Percentiles rank a stretch among this genome's conserved stretches.
Conservation (phyloP, 176 grass and related monocot species). For the Alopecurus myosuroides region DNA sequence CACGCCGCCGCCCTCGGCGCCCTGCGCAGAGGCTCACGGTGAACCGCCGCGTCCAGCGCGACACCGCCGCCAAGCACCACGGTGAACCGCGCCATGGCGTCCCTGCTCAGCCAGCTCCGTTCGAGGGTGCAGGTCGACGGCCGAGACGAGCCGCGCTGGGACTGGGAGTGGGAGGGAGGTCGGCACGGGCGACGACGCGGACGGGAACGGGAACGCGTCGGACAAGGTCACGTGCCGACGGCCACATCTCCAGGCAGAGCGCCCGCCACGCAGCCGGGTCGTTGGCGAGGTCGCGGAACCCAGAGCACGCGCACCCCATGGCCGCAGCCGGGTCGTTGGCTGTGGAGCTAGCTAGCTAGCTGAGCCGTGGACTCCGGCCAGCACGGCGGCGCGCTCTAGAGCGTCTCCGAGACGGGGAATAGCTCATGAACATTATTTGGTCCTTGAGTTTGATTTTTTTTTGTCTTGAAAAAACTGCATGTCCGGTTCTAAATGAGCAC, state of each 20-base stretch:
- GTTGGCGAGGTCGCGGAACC: conserved; percentile 43
- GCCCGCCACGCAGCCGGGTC: conserved; percentile 43
- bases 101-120: conserved; percentile 55
- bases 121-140: conserved; percentile 54
- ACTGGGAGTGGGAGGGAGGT: neutral
- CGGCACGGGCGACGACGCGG: neutral
- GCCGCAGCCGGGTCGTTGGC: no score
- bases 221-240: conserved; percentile 39
- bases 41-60: conserved; percentile 36
- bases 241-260: conserved; percentile 63
- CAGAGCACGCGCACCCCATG: conserved; percentile 32
- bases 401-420: no score
- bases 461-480: no score
- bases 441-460: no score
- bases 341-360: no score
- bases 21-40: conserved; percentile 49
- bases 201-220: conserved; percentile 46
- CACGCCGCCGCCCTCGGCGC: conserved; percentile 23
- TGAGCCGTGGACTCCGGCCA: no score
- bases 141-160: conserved; percentile 42
- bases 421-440: no score
- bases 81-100: conserved; percentile 53
- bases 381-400: no score
- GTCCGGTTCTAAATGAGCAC: no score
- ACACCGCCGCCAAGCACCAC: conserved; percentile 22